Evolutionary conservation across 169 alveolate genomes (phyloP).

Genomic region (Cryptosporidium felis): DNA sequence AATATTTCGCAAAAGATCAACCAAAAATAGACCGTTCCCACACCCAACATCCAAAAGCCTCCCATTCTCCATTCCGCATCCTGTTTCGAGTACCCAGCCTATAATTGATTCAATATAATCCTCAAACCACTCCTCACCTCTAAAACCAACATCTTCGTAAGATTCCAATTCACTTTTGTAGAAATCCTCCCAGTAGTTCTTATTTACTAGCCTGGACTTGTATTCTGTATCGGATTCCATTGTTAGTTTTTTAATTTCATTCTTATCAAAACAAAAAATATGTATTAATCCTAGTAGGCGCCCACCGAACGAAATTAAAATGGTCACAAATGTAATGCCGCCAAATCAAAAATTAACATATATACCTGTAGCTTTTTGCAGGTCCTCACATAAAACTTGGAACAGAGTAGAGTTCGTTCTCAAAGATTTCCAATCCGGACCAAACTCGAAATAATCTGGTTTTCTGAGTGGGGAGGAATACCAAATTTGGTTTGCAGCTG

Average conservation of each 20-base stretch:
- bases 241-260: not conserved
- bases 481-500: slow-evolving; percentile 60
- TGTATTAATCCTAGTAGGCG: not conserved
- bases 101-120: slow-evolving; percentile 40
- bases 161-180: slow-evolving; percentile 43
- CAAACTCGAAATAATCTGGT: slow-evolving; percentile 54
- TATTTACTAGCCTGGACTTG: slow-evolving; percentile 3
- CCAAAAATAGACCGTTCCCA: slow-evolving; percentile 77
- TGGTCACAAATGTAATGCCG: not conserved
- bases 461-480: slow-evolving; percentile 58
- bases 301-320: not conserved
- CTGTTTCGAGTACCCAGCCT: slow-evolving; percentile 23
- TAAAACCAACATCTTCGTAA: slow-evolving; percentile 47
- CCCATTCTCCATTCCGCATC: not conserved
- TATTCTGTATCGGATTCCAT: not conserved
- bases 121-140: slow-evolving; percentile 71
- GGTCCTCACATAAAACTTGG: slow-evolving; percentile 11
- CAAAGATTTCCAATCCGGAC: slow-evolving; percentile 15
- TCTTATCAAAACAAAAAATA: not conserved
- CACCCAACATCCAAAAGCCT: slow-evolving; percentile 77
- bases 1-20: slow-evolving; percentile 42
- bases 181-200: slow-evolving; percentile 56
- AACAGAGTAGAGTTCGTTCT: slow-evolving; percentile 24
- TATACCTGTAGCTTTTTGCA: slow-evolving; percentile 17
- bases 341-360: not conserved